Conservation (phyloP, 1,284 basidiomycete species). For the Irpex sp. region DNA sequence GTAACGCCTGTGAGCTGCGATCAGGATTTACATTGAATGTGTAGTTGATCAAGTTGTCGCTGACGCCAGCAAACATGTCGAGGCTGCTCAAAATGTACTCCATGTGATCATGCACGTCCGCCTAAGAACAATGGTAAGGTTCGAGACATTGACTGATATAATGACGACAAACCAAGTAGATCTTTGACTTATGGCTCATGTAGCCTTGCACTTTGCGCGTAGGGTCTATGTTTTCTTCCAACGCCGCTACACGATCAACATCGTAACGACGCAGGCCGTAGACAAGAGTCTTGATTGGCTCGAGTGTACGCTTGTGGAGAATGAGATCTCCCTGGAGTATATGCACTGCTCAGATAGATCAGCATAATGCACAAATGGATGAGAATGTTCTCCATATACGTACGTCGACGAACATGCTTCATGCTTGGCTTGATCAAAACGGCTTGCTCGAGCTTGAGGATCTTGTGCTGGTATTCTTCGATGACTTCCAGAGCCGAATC, state of each 20-base stretch:
- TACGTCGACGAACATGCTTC: conserved; percentile 54
- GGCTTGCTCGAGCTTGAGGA: conserved; percentile 56
- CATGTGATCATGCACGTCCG: conserved; percentile 69
- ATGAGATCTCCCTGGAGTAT: conserved; percentile 71
- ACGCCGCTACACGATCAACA: conserved; percentile 56
- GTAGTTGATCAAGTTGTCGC: conserved; percentile 69
- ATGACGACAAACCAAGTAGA: conserved; percentile 49
- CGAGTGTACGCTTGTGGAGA: conserved; percentile 64
- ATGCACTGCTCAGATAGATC: conserved; percentile 43
- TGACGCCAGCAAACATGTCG: conserved; percentile 64
- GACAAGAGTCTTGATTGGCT: conserved; percentile 63
- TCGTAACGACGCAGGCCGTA: conserved; percentile 67
- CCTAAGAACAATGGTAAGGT: conserved; percentile 30
- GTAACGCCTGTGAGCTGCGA: neutral
- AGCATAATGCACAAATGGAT: neutral
- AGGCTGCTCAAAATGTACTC: conserved; percentile 63
- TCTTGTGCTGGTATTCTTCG: conserved; percentile 60
- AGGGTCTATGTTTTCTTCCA: conserved; percentile 36
- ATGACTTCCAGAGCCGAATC: conserved; percentile 65
- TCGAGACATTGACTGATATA: neutral
- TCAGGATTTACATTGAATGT: conserved; percentile 52
- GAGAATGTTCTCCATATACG: conserved; percentile 17
- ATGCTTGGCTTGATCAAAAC: conserved; percentile 59
- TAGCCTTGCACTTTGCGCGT: conserved; percentile 46
- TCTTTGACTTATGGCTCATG: conserved; percentile 66